Base-by-base conservation (phyloP, 2,329 filamentous ascomycete genomes). In the Trichoderma hamatum region DNA sequence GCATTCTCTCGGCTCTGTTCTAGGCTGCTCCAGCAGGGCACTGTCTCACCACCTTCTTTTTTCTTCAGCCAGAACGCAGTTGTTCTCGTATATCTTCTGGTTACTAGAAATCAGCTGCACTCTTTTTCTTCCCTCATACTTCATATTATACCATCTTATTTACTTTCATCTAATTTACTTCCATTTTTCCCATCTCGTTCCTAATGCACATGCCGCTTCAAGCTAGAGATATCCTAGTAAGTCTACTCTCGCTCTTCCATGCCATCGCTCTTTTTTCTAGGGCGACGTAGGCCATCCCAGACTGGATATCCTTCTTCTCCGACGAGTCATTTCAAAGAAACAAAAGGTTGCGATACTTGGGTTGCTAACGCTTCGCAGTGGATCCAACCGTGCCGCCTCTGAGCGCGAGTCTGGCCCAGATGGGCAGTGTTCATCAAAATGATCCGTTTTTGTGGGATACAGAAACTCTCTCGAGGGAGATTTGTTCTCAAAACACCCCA, bases 391-490 rank as follows among this genome's bases (percentile, higher is more conserved):
- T 36, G 24, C 24, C 56, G n/a, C 28, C 67, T 58, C 36, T 71
- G 49, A 59, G 36, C 52, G 14, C n/a, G 32, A 30, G 30, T 13
- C 69, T 52, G 55, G 58, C 34, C 21, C 69, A 71, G 63, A 79
- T 80, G 78, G 76, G 75, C 32, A 72, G 62, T 24, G 21, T 66
- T 21, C 34, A 49, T 59, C 77, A 78, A 19, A 76, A 80, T 68
- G 92, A 97, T 79, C 93, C 93, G n/a, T 91, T 89, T 78, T 75
- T 85, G 66, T 97, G 93, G 93, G 85, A 86, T 43, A 83, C 89
- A 36, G 88, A 91, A 46, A 84, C 88, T 43, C 87, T 96, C 13
- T 85, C 91, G 11, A 77, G 83, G 19, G 89, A 90, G 74, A 82
- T 96, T 3, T 93, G 90, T 75, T 82, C 85, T 26, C 74, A 81